Conservation (phyloP, 768 basidiomycete genomes). For the Favolaschia claudopus region DNA sequence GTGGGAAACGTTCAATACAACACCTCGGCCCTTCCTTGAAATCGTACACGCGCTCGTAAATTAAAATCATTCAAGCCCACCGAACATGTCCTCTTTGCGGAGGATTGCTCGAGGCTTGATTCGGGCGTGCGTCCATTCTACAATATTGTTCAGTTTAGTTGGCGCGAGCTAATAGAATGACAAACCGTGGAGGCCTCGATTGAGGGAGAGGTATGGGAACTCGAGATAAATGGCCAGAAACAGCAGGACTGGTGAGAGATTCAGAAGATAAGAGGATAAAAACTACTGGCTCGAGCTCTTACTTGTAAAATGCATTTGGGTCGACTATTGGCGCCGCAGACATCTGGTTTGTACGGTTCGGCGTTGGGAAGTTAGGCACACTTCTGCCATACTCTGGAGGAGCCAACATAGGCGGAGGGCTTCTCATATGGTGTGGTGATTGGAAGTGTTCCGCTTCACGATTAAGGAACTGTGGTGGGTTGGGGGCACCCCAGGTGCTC, state of each 20-base stretch:
- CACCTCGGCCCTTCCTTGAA: no score
- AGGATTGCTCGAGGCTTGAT: neutral
- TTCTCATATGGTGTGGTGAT: neutral
- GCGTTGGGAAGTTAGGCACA: neutral
- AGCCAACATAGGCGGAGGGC: no score
- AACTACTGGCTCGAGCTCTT: neutral
- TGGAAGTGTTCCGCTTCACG: constrained; percentile 14
- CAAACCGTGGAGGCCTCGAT: no score
- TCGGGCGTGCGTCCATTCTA: constrained; percentile 7
- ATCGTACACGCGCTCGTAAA: no score
- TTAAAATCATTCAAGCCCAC: constrained; percentile 5
- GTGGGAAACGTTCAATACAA: neutral
- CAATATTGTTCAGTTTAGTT: neutral
- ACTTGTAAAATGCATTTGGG: constrained; percentile 26
- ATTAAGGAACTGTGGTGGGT: constrained; percentile 13
- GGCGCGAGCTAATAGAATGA: neutral
- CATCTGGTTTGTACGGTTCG: neutral
- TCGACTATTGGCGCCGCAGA: constrained; percentile 4
- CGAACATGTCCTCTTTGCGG: constrained; percentile 1
- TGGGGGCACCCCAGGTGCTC: neutral
- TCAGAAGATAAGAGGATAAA: neutral
- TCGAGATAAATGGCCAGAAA: constrained; percentile 54
- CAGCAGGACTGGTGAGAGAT: constrained; percentile 51
- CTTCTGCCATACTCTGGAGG: no score
- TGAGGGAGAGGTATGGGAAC: constrained; percentile 28